Base-by-base conservation (phyloP, 2,329 filamentous ascomycete species). In the Meredithiella fracta region DNA sequence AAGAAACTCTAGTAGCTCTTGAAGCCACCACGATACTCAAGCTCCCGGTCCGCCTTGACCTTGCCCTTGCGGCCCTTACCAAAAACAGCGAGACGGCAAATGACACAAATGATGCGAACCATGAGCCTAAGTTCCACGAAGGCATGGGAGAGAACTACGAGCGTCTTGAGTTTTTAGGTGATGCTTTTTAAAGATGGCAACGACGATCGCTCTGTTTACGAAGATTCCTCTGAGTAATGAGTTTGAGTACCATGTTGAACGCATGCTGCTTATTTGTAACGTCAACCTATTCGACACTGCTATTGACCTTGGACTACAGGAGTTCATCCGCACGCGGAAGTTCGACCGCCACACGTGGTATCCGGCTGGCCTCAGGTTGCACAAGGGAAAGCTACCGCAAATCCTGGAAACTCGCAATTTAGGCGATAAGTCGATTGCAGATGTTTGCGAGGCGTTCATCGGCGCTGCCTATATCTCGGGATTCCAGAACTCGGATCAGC, bases 81-180 rank as follows among this genome's bases (percentile, higher is more conserved):
- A 96, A 98, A 64, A 87, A 96, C 63, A 90, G 85, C 0, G 86
- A 94, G 61, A 72, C 76, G 34, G 75, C 83, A 57, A 78, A 85
- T 40, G 68, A 87, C 54, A 86, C 89, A 61, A 81, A 90, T 50
- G 50, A 52, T 3, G 4, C 29, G 3, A 22, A 6, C 6, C 15
- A 52, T 0, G 29, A 23, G 11, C 7, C 17, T 3, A 20, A 38
- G 20, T 38, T 38, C 14, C 85, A 89, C 62, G 73, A 77, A 51
- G 90, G 89, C 2, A 95, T 95, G 88, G 88, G 89, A 1, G 83
- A 83, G 40, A 97, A 97, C 62, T 98, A 98, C 63, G 92, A 98
- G 67, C 79, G 92, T 11, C 75, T 97, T 0, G 92, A 98, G 64
- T 94, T 96, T 59, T 74, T 97, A 1, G 92, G 92, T 0, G 92